Conservation (phyloP, 1,139 yeast genomes). For the Candida sojae region DNA sequence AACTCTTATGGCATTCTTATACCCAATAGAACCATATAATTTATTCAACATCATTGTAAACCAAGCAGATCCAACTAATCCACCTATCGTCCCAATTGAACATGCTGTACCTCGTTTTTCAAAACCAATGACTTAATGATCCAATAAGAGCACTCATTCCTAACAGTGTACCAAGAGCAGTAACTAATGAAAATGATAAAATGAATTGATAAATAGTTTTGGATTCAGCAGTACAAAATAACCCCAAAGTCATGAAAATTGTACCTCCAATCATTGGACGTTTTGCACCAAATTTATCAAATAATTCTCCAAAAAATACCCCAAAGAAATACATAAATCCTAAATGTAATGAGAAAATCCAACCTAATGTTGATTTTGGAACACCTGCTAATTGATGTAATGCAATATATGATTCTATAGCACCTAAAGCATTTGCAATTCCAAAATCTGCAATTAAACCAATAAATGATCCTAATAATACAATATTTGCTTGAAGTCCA, state of each 20-base stretch:
- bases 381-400: slow-evolving; percentile 47
- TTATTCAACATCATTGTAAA: slow-evolving; percentile 57
- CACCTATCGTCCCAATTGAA: slow-evolving; percentile 62
- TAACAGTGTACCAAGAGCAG: slow-evolving; percentile 60
- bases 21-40: slow-evolving; percentile 51
- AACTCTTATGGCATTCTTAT: slow-evolving; percentile 61
- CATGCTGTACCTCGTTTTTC: slow-evolving; percentile 56
- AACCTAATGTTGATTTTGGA: slow-evolving; percentile 50
- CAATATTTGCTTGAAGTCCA: slow-evolving; percentile 56
- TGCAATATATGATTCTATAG: slow-evolving; percentile 58
- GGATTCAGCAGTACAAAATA: slow-evolving; percentile 56
- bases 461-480: slow-evolving; percentile 61
- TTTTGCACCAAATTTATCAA: slow-evolving; percentile 57
- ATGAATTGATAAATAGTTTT: slow-evolving; percentile 57
- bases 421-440: slow-evolving; percentile 58
- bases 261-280: slow-evolving; percentile 50
- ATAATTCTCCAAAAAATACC: slow-evolving; percentile 60
- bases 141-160: slow-evolving; percentile 63
- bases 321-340: slow-evolving; percentile 61
- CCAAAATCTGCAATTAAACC: slow-evolving; percentile 65
- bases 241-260: slow-evolving; percentile 45
- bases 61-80: slow-evolving; percentile 61
- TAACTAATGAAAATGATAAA: slow-evolving; percentile 54
- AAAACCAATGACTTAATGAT: slow-evolving; percentile 63
- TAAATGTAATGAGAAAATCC: slow-evolving; percentile 63